These are phyloP conservation scores for Tricholoma hemisulphureum DNA, from an alignment of 768 basidiomycete species.

Conservation along the genomic window DNA sequence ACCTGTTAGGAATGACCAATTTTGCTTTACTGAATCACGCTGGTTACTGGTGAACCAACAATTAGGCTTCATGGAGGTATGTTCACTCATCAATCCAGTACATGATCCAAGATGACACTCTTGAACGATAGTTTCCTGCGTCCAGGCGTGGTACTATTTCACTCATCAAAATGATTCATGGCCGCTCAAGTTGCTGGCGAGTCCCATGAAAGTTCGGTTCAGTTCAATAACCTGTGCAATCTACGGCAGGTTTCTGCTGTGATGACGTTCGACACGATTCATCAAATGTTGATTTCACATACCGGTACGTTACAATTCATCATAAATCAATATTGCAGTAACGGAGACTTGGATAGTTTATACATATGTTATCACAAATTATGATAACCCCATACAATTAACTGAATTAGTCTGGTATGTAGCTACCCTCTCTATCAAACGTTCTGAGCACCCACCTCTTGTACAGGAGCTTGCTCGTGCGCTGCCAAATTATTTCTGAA, in stretches of 20 bases:
- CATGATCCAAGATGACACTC: neutral
- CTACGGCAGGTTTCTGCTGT: constrained; percentile 44
- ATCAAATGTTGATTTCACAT: constrained; percentile 55
- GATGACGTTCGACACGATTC: constrained; percentile 49
- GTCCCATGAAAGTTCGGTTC: constrained; percentile 9
- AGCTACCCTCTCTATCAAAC: neutral
- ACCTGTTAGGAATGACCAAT: neutral
- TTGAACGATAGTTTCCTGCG: constrained; percentile 41
- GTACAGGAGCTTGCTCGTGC: constrained; percentile 37
- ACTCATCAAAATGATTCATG: constrained; percentile 49
- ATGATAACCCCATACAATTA: constrained; percentile 28
- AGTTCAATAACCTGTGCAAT: too few species aligned
- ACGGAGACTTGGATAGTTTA: constrained; percentile 35
- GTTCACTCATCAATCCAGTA: constrained; percentile 4
- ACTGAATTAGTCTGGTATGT: constrained; percentile 41
- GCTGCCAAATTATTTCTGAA: neutral
- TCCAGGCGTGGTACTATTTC: constrained; percentile 58
- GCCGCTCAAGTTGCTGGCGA: constrained; percentile 46
- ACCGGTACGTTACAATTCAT: constrained; percentile 34
- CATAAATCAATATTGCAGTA: too few species aligned
- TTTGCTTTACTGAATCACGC: neutral
- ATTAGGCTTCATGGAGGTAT: constrained; percentile 54
- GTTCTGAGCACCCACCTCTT: neutral
- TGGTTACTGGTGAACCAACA: too few species aligned
- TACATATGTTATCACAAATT: constrained; percentile 45